A percentile compares a stretch with the other conserved stretches of the same genome.
Conservation (phyloP, 495 filamentous ascomycete genomes). For the Trichodelitschia bisporula region DNA sequence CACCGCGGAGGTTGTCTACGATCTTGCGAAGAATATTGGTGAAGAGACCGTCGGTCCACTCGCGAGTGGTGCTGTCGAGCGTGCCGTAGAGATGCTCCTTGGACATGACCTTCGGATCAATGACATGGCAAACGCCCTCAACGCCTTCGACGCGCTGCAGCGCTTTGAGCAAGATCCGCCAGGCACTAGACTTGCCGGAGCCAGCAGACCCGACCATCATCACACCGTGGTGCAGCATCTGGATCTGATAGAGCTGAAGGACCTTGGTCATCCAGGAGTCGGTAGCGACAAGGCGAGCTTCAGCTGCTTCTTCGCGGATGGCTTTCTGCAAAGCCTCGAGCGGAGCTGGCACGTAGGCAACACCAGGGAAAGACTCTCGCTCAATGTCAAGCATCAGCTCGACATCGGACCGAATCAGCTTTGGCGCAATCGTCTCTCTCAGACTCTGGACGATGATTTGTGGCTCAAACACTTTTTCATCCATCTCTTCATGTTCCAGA, state of each 20-base stretch:
- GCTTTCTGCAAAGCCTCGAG: constrained; percentile 53
- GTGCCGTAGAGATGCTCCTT: constrained; percentile 92
- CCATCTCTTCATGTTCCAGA: constrained; percentile 26
- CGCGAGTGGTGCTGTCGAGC: constrained; percentile 83
- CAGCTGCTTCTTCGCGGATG: constrained; percentile 57
- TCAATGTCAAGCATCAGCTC: constrained; percentile 72
- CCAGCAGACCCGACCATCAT: constrained; percentile 99
- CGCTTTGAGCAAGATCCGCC: constrained; percentile 84
- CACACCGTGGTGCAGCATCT: constrained; percentile 91
- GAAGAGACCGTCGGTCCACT: constrained; percentile 97
- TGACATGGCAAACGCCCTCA: constrained; percentile 89
- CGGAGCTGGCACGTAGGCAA: constrained; percentile 77
- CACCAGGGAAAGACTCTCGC: constrained; percentile 64
- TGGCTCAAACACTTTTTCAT: constrained; percentile 64
- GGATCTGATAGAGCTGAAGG: constrained; percentile 89
- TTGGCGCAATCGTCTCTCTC: constrained; percentile 93
- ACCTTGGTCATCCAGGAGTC: constrained; percentile 94
- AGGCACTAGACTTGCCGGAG: constrained; percentile 80
- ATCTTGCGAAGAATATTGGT: constrained; percentile 96
- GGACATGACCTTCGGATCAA: constrained; percentile 99
- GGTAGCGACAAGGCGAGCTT: constrained; percentile 64
- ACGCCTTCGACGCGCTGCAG: constrained; percentile 72
- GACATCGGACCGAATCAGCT: constrained; percentile 78
- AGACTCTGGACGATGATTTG: constrained; percentile 98
- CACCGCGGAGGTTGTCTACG: constrained; percentile 92